Percentiles rank a stretch among this genome's conserved stretches.
phyloP scores from a whole-genome alignment of 805 yeast genomes.

The Wickerhamomyces queroliae region DNA sequence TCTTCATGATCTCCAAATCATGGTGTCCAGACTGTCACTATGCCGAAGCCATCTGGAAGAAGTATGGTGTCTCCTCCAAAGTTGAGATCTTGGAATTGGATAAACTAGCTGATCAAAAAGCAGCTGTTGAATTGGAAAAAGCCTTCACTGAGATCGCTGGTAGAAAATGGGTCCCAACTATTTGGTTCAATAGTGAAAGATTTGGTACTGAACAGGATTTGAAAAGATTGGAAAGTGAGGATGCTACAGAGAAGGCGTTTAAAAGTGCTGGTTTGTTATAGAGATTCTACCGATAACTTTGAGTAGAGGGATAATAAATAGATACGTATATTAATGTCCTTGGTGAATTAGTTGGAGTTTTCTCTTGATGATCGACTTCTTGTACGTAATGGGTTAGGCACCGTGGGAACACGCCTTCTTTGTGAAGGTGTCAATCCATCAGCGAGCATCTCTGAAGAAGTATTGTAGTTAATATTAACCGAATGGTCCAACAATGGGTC shows the following conservation, averaged over 20 bases:
- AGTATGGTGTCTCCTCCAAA: constrained; percentile 43
- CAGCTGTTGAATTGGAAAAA: constrained; percentile 46
- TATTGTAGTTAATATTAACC: not conserved
- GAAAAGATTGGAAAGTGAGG: constrained; percentile 22
- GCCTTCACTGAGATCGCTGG: constrained; percentile 54
- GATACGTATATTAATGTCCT: not conserved
- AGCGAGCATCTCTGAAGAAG: not conserved
- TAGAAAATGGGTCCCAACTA: constrained; percentile 65
- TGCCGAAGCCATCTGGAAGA: constrained; percentile 48
- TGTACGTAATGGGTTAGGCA: constrained; percentile 22
- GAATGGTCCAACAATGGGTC: constrained; percentile 5
- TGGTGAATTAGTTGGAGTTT: constrained; percentile 9
- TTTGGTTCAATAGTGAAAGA: constrained; percentile 51
- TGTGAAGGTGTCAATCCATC: constrained; percentile 18
- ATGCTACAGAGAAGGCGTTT: constrained; percentile 17
- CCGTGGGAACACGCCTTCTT: constrained; percentile 21
- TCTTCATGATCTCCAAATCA: constrained; percentile 56
- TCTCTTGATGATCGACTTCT: constrained; percentile 22
- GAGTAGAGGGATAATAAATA: too few relatives aligned
- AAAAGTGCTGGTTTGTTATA: constrained; percentile 18
- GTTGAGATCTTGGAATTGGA: constrained; percentile 58
- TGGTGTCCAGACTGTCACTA: constrained; percentile 82
- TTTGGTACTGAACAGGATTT: constrained; percentile 54
- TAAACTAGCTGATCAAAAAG: constrained; percentile 37
- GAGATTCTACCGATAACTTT: too few relatives aligned